Conservation (phyloP, 2,329 filamentous ascomycete genomes). For the Nemania bipapillata region DNA sequence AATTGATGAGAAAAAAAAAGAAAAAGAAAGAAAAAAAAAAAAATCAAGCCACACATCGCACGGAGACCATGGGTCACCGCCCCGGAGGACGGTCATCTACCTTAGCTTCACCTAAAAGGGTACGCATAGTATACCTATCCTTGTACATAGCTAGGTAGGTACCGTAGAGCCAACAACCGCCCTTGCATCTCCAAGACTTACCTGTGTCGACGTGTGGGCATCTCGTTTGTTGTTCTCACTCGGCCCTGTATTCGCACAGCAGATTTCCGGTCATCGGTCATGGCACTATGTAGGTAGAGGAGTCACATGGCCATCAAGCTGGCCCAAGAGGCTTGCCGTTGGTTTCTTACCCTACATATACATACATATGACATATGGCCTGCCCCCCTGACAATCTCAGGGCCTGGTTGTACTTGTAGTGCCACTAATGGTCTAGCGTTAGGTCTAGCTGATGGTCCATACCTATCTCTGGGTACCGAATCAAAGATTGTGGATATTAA, state of each 20-base stretch:
- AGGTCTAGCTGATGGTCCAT: conserved; percentile 11
- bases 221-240: conserved; percentile 14
- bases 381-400: too few relatives aligned
- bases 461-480: conserved; percentile 15
- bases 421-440: conserved; percentile 31
- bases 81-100: not conserved
- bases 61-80: not conserved
- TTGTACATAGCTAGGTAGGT: not conserved
- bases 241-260: conserved; percentile 24
- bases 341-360: not conserved
- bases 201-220: conserved; percentile 9
- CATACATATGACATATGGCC: too few relatives aligned
- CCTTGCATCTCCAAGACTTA: conserved; percentile 16
- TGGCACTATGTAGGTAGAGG: not conserved
- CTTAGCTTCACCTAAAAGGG: too few relatives aligned
- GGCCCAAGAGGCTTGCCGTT: not conserved
- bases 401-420: too few relatives aligned
- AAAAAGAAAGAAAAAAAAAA: not conserved
- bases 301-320: conserved; percentile 12
- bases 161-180: not conserved
- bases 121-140: too few relatives aligned
- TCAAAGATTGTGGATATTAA: conserved; percentile 9
- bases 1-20: conserved; percentile 2
- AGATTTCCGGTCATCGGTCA: not conserved
- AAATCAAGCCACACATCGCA: conserved; percentile 9